Base-by-base conservation (phyloP, 805 yeast species). In the Wickerhamiella australiensis region DNA sequence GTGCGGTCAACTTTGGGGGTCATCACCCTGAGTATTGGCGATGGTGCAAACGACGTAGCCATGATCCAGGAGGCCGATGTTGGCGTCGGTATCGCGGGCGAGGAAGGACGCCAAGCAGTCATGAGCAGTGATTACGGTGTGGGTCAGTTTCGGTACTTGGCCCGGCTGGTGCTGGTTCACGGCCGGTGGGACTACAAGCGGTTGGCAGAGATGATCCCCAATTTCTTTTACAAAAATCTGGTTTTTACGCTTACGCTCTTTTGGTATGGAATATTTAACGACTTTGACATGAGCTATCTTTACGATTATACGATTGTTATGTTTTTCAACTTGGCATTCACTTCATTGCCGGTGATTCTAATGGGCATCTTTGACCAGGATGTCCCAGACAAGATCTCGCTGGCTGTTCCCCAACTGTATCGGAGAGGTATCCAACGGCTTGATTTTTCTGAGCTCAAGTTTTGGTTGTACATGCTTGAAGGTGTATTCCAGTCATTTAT, bases 1-100 rank as follows among this genome's bases (percentile, higher is more conserved):
- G 87, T 83, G 23, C 80, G 80, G 60, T 68, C 71, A 26, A 72
- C 73, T 7, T 71, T 83, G 56, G 73, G 74, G 46, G 92, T 83
- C 29, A 81, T 82, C 78, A 82, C 92, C 0, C 69, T 83, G 51
- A 85, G 90, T 0, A 78, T 83, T 61, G 94, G 94, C 27, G 94
- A 83, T 61, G 94, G 94, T 54, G 85, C 92, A 22, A 83, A 83
- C 60, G 94, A 83, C 63, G 92, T 83, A 46, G 84, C 92, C 7
- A 83, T 83, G 94, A 84, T 83, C 54, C 90, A 82, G 59, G 82
- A 85, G 29, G 90, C 94, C 3, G 81, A 84, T 61, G 78, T 84
- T 29, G 94, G 94, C 51, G 80, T 84, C 35, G 94, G 94, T 55
- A 82, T 83, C 59, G 90, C 87, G 5, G 94, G 94, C 55, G 85